Base-by-base conservation (phyloP, 2,329 filamentous ascomycete genomes). In the Cyanodermella asteris region DNA sequence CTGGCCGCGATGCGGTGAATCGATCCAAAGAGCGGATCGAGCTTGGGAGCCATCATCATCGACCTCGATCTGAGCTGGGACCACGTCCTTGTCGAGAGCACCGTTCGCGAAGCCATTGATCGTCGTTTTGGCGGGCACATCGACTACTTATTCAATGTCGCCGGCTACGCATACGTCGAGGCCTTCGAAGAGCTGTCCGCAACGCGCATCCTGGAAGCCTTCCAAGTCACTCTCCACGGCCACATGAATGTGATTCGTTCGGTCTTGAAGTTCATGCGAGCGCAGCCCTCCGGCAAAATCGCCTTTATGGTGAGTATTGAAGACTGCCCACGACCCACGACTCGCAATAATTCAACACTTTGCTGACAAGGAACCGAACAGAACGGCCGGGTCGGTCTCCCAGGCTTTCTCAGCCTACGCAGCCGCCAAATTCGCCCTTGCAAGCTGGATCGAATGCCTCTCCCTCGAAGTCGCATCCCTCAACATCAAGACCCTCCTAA, bases 61-160 rank as follows among this genome's bases (percentile, higher is more conserved):
- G 39, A 49, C 1, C 49, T 64, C 6, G 61, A 65, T 31, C 49
- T 62, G 6, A 60, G 54, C 0, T 38, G 44, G 1, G 30, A 46
- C 1, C 43, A 53, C 9, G 28, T 32, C 0, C 42, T 41, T 1
- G 43, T 64, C 16, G 38, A 47, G 17, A 37, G 36, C 2, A 41
- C 38, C 0, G 44, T 59, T 7, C 35, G 47, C 23, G 31, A 40
- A 13, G 43, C 40, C 12, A 33, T 47, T 18, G 35, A 34, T 7
- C 34, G n/a, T n/a, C n/a, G n/a, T n/a, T n/a, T 45, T 10, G 30
- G 46, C 1, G 46, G 52, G 4, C 45, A 46, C 17, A 47, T 61
- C 15, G 56, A 59, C 22, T 51, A 59, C 25, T 47, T 61, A 13
- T 38, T 61, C 31, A 61, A 60, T 14, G 48, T 54, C 1, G 56